Percentiles rank a stretch among this genome's conserved stretches.
These are phyloP conservation scores for Peronospora belbahrii DNA, from an alignment of 352 stramenopile genomes.

Conservation along the genomic window DNA sequence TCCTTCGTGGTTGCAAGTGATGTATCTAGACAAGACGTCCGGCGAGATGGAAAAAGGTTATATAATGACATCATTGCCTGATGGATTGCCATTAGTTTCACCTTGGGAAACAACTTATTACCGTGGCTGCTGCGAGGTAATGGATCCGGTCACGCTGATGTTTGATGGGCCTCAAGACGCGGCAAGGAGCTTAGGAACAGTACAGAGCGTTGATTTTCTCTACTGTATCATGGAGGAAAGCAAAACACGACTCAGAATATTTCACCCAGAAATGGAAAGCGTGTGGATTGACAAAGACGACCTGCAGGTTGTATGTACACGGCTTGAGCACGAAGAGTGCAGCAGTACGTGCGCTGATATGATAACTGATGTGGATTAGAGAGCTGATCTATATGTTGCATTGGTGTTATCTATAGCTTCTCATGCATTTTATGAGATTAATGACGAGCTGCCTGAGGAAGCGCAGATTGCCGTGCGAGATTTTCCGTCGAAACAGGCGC, in stretches of 20 bases:
- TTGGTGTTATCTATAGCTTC: slow-evolving; percentile 6
- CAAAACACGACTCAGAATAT: slow-evolving; percentile 24
- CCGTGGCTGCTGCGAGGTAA: slow-evolving; percentile 36
- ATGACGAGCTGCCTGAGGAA: slow-evolving; percentile 42
- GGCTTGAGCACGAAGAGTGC: slow-evolving; percentile 36
- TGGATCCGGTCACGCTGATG: slow-evolving; percentile 23
- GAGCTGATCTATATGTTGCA: slow-evolving; percentile 7
- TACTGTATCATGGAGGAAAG: slow-evolving; percentile 38
- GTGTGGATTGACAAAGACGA: slow-evolving; percentile 52
- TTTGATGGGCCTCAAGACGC: slow-evolving; percentile 29
- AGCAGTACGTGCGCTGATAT: slow-evolving; percentile 30
- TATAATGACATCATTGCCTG: slow-evolving; percentile 42
- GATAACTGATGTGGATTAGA: background rate
- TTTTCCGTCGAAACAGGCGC: slow-evolving; percentile 54
- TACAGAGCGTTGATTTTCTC: slow-evolving; percentile 32
- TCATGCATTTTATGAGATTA: slow-evolving; percentile 59
- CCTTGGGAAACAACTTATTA: slow-evolving; percentile 49
- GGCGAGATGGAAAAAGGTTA: slow-evolving; percentile 33
- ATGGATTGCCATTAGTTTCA: slow-evolving; percentile 35
- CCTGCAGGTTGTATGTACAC: slow-evolving; percentile 38
- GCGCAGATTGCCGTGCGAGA: slow-evolving; percentile 59
- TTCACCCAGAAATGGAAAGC: slow-evolving; percentile 34
- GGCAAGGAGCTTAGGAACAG: slow-evolving; percentile 23
- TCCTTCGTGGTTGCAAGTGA: slow-evolving; percentile 49
- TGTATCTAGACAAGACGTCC: slow-evolving; percentile 24